A percentile compares a stretch with the other conserved stretches of the same genome.
phyloP scores from a whole-genome alignment of 345 rosid genomes.

The Lagerstroemia speciosa region DNA sequence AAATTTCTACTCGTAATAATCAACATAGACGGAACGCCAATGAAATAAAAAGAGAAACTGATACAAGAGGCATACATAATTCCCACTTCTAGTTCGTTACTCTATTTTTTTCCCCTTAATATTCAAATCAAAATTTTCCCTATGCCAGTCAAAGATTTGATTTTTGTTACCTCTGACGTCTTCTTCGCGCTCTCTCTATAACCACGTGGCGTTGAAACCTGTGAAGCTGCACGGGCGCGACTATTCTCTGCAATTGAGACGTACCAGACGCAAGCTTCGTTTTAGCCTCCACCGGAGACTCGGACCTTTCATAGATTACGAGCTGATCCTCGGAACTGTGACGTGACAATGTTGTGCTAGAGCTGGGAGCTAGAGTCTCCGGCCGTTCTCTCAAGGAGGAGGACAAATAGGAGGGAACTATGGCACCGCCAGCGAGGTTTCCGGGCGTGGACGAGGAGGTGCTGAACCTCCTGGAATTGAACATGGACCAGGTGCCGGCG shows the following conservation, averaged over 20 bases:
- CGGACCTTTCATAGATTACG: background rate
- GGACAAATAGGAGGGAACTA: constrained; percentile 20
- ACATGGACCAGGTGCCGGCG: constrained; percentile 67
- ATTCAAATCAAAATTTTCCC: too few species aligned
- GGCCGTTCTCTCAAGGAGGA: constrained; percentile 8
- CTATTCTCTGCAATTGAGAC: background rate
- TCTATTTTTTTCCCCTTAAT: too few species aligned
- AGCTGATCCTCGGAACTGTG: background rate
- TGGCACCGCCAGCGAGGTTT: constrained; percentile 33
- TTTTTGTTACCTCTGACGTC: too few species aligned
- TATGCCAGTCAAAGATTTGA: too few species aligned
- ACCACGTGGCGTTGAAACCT: constrained; percentile 1
- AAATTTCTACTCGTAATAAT: too few species aligned
- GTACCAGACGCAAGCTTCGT: background rate
- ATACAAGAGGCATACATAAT: too few species aligned
- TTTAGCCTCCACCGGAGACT: background rate
- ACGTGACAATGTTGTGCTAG: constrained; percentile 7
- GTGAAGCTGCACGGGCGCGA: background rate
- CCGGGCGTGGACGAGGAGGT: constrained; percentile 43
- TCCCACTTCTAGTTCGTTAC: too few species aligned
- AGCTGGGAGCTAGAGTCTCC: constrained; percentile 17
- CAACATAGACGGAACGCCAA: too few species aligned
- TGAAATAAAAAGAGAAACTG: too few species aligned
- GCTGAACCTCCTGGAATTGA: constrained; percentile 40
- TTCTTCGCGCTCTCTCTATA: too few species aligned